Base-by-base conservation (phyloP, 1,284 basidiomycete genomes). In the Sanghuangporus weigelae region DNA sequence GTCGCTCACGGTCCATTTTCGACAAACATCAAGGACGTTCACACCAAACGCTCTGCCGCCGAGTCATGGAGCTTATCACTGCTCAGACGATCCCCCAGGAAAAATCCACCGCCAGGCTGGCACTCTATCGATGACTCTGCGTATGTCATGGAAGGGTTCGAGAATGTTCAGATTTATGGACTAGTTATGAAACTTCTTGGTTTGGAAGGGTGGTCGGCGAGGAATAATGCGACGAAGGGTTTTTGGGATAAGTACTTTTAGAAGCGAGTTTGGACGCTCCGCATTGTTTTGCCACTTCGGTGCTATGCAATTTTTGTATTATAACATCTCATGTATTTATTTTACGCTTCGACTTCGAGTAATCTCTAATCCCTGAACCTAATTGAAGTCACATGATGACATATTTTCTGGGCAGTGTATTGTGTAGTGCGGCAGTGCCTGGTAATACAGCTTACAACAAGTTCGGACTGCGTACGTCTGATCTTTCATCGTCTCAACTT, bases 1-100 rank as follows among this genome's bases (percentile, higher is more conserved):
- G 88, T 96, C 66, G 92, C 92, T 2, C 89, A 92, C 70, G 94
- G 94, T 1, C 93, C 94, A 0, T 94, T 94, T 71, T 86, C 90
- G 11, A 74, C 82, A 4, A 80, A 82, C 58, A 80, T 85, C 62
- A 93, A 92, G 72, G 76, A 79, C 1, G 72, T 82, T 58, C 79
- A 83, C 68, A 77, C 75, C 44, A 69, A 68, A 60, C 73, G 72
- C 48, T 59, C 69, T 6, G 59, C 53, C 42, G 62, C 66, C 38
- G 26, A 31, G 3, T 3, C 26, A 31, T 57, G 66, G 26, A 23
- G 23, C 26, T 38, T 44, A 4, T 56, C 58, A 7, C 68, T 77
- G 4, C 68, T 23, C 57, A 56, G 16, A 36, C 63, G 57, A 14
- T 35, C 51, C 19, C 57, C 62, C 6, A 57, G 56, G 53, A 31